Evolutionary conservation across 805 yeast genomes (phyloP).

Genomic region (Schizosaccharomyces japonicus): DNA sequence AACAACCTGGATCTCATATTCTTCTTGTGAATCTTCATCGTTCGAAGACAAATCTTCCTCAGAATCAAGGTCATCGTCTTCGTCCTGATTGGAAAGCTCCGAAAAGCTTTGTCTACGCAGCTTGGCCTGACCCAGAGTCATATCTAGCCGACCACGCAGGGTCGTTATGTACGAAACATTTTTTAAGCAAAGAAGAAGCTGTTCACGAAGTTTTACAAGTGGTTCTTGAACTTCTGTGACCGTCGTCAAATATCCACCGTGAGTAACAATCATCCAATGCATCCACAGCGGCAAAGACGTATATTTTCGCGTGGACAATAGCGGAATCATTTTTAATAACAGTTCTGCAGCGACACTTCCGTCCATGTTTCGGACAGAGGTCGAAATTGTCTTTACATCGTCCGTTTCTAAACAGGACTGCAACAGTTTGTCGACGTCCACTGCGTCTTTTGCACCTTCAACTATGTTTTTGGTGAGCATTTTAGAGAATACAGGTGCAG

Average conservation of each 20-base stretch:
- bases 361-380: slow-evolving; percentile 1
- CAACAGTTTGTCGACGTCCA: no score
- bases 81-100: no score
- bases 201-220: not conserved
- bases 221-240: not conserved
- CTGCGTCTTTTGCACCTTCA: no score
- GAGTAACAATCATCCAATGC: slow-evolving; percentile 3
- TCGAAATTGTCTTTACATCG: not conserved
- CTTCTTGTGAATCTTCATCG: not conserved
- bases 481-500: no score
- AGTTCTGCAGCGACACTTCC: slow-evolving; percentile 1
- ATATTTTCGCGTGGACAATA: not conserved
- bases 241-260: not conserved
- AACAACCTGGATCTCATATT: not conserved
- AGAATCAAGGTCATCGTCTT: not conserved
- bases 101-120: not conserved
- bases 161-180: not conserved
- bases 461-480: no score
- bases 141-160: not conserved
- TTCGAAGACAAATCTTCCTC: not conserved
- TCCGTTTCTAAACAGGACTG: not conserved
- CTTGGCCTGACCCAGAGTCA: not conserved
- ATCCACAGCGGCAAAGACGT: not conserved
- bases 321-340: not conserved
- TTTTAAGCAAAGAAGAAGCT: not conserved